A percentile compares a stretch with the other conserved stretches of the same genome.
Evolutionary conservation across 441 rosid species (phyloP).

Genomic region (Adansonia madagascariensis): DNA sequence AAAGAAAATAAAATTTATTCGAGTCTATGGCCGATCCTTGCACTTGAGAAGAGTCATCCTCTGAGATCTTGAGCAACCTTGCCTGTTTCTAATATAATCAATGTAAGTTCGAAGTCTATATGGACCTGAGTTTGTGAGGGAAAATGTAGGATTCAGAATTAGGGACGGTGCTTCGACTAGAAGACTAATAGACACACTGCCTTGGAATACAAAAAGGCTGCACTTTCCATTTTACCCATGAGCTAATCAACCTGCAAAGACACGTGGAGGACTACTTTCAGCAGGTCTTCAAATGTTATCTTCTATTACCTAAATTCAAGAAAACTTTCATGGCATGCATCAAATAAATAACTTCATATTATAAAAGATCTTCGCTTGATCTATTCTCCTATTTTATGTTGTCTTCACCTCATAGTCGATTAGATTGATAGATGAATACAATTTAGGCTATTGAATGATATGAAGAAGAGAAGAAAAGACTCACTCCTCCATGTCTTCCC

Average conservation of each 20-base stretch:
- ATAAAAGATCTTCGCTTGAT: background rate
- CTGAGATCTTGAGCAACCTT: conserved; percentile 57
- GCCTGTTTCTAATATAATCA: conserved; percentile 67
- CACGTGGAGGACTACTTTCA: background rate
- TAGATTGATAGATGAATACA: background rate
- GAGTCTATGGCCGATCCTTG: conserved; percentile 42
- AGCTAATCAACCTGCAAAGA: conserved; percentile 73
- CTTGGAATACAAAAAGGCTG: conserved; percentile 61
- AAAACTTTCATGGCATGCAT: background rate
- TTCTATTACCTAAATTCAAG: background rate
- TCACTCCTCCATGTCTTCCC: conserved; percentile 80
- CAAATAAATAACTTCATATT: background rate
- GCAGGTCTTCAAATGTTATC: background rate
- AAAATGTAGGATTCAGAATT: conserved; percentile 80
- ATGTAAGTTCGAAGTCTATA: conserved; percentile 71
- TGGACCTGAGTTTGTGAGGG: conserved; percentile 82
- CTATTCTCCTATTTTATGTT: background rate
- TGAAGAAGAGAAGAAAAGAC: conserved; percentile 34
- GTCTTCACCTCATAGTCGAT: background rate
- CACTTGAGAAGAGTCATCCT: conserved; percentile 60
- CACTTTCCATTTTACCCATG: conserved; percentile 69
- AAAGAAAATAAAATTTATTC: background rate
- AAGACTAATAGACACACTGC: conserved; percentile 68
- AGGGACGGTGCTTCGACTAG: conserved; percentile 87
- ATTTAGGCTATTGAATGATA: background rate